Base-by-base conservation (phyloP, 805 yeast species). In the Candida xiaguanensis region DNA sequence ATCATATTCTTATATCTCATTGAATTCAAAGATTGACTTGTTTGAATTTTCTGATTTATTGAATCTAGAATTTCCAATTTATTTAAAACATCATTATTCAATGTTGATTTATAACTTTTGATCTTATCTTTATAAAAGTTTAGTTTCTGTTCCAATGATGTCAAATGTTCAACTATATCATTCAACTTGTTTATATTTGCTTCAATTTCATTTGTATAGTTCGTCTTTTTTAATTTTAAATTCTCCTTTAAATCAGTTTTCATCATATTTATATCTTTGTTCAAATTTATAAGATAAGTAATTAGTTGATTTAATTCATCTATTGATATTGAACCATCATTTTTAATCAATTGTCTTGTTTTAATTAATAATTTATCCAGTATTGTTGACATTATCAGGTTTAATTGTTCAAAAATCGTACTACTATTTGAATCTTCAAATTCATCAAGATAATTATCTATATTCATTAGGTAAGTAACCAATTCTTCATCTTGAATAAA, bases 21-120 rank as follows among this genome's bases (percentile, higher is more conserved):
- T 18, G 64, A 50, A 41, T 62, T 56, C n/a, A 17, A 14, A 6
- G 17, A 23, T 16, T 34, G 36, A 12, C 24, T 34, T 6, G 56
- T 57, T 20, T 46, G 45, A 33, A 66, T 60, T 33, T 51, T 47
- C 12, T 46, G 43, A 31, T 61, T 58, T 5, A 68, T 50, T 17
- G 47, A 43, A 36, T 67, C 72, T 41, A 68, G 51, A 8, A 57
- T 40, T 27, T 58, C 59, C 34, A 67, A 44, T 43, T 59, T 60
- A 11, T 48, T 52, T 4, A 47, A 45, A 37, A 67, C 47, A 4
- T 55, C 58, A n/a, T 42, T 39, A 23, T 56, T 45, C 46, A 66
- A 48, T 2, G 50, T 40, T 11, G 45, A 34, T 44, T 65, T 65
- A 43, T 54, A 53, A 12, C 44, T 42, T 13, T 50, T 50, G 31